Evolutionary conservation across 345 rosid genomes (phyloP).

Genomic region (Populus ilicifolia): DNA sequence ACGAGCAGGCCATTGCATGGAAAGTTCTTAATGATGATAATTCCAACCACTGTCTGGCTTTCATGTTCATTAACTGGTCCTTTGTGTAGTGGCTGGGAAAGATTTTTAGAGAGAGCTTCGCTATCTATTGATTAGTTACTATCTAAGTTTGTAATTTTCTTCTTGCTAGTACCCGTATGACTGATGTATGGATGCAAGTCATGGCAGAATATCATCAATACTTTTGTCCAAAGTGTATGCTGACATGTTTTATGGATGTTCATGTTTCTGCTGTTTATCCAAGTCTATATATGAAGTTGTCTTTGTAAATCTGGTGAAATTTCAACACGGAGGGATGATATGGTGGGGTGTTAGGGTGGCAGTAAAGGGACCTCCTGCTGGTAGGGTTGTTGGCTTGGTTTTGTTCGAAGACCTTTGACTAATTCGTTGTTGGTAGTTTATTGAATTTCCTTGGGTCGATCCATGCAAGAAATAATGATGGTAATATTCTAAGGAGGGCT

Average conservation of each 20-base stretch:
- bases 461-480: neutral
- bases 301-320: neutral
- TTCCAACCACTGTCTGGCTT: conserved; percentile 80
- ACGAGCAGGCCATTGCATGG: conserved; percentile 90
- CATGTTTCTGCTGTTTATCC: neutral
- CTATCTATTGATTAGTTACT: neutral
- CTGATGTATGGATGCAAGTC: neutral
- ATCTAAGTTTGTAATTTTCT: neutral
- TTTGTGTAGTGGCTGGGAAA: conserved; percentile 46
- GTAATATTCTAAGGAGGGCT: neutral
- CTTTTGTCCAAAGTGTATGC: neutral
- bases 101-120: neutral
- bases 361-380: conserved; percentile 4
- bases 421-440: neutral
- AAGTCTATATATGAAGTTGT: neutral
- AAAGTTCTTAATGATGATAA: conserved; percentile 87
- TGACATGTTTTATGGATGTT: conserved; percentile 6
- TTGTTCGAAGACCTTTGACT: neutral
- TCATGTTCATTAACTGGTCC: conserved; percentile 95
- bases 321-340: neutral
- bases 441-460: neutral
- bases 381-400: conserved; percentile 2
- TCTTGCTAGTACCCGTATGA: neutral
- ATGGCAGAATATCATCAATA: neutral
- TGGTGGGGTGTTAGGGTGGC: neutral